Conservation (phyloP, 441 rosid species). For the Omphalea diandra region DNA sequence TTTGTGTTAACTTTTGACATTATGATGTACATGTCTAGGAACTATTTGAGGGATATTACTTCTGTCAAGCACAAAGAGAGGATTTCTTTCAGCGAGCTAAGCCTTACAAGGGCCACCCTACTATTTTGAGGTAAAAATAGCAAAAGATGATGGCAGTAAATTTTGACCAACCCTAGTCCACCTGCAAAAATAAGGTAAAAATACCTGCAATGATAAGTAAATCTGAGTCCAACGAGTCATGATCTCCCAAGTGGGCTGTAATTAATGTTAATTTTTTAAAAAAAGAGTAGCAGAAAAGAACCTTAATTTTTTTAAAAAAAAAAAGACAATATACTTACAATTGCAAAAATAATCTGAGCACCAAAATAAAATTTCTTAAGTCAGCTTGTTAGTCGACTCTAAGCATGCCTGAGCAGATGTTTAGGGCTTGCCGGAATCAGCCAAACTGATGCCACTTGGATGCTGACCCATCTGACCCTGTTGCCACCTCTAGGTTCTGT, state of each 20-base stretch:
- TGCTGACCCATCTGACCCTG: neutral
- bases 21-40: slow-evolving; percentile 44
- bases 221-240: no score
- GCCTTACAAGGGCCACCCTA: slow-evolving; percentile 79
- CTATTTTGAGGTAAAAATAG: slow-evolving; percentile 57
- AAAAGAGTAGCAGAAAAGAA: neutral
- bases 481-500: neutral
- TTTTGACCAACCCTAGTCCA: neutral
- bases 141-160: neutral
- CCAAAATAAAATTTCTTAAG: neutral
- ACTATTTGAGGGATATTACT: slow-evolving; percentile 94
- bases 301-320: neutral
- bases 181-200: neutral
- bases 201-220: no score
- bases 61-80: slow-evolving; percentile 94
- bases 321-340: neutral
- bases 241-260: no score
- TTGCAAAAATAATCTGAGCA: neutral
- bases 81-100: slow-evolving; percentile 71
- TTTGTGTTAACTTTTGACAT: neutral
- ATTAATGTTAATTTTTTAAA: no score
- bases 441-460: neutral
- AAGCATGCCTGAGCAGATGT: neutral
- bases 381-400: neutral
- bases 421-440: neutral